Evolutionary conservation across 768 basidiomycete genomes (phyloP).

Genomic region (Leucocoprinus birnbaumii): DNA sequence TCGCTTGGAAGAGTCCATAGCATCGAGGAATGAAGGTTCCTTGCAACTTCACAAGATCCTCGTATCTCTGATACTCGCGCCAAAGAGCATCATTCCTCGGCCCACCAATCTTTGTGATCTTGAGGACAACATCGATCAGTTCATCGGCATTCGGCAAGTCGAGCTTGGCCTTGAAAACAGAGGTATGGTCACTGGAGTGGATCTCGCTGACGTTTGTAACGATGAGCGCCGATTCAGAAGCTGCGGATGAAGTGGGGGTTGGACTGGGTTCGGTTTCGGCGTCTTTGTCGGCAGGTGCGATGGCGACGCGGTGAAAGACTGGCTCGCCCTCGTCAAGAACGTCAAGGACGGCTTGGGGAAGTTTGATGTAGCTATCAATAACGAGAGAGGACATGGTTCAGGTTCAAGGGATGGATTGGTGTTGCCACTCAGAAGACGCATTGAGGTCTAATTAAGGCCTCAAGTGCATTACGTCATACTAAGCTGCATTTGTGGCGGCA

Average conservation of each 20-base stretch:
- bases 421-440: too few relatives aligned
- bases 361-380: constrained; percentile 11
- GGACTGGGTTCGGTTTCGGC: background rate
- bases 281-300: constrained; percentile 1
- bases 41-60: constrained; percentile 5
- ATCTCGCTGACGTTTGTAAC: constrained; percentile 8
- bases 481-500: too few relatives aligned
- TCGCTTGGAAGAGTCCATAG: constrained; percentile 11
- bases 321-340: constrained; percentile 11
- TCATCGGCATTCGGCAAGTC: constrained; percentile 5
- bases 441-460: too few relatives aligned
- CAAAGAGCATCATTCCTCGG: constrained; percentile 7
- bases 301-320: constrained; percentile 7
- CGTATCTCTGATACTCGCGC: constrained; percentile 9
- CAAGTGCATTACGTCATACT: too few relatives aligned
- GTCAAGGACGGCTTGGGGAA: constrained; percentile 9
- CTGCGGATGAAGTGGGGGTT: background rate
- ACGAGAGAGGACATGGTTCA: constrained; percentile 9
- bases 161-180: constrained; percentile 1
- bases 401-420: too few relatives aligned
- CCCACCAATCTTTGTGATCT: constrained; percentile 8
- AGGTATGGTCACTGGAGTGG: constrained; percentile 9
- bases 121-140: constrained; percentile 10
- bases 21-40: constrained; percentile 7
- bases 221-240: background rate